These are phyloP conservation scores for Xylaria arbuscula DNA, from an alignment of 2,329 filamentous ascomycete species.

Conservation along the genomic window DNA sequence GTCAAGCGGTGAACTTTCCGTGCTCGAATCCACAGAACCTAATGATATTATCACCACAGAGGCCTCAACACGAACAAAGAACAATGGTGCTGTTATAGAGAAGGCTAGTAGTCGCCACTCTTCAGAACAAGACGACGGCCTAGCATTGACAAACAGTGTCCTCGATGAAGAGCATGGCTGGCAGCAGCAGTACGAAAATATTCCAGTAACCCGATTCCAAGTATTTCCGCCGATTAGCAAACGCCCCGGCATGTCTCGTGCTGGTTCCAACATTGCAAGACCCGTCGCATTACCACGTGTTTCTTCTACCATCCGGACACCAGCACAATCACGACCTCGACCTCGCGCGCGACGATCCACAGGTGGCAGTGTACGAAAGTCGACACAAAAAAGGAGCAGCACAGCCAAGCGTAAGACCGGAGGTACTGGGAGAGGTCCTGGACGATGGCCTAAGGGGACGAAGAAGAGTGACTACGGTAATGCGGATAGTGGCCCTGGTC, in stretches of 20 bases:
- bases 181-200: constrained; percentile 62
- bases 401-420: constrained; percentile 66
- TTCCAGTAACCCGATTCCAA: constrained; percentile 79
- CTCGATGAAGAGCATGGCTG: constrained; percentile 55
- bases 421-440: constrained; percentile 72
- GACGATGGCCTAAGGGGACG: constrained; percentile 74
- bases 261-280: constrained; percentile 54
- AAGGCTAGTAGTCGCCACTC: constrained; percentile 37
- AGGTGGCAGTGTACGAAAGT: constrained; percentile 47
- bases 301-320: constrained; percentile 49
- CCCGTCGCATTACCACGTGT: constrained; percentile 44
- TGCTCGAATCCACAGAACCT: constrained; percentile 56
- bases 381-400: constrained; percentile 55
- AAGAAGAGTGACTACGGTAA: constrained; percentile 77
- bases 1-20: constrained; percentile 42
- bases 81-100: constrained; percentile 46
- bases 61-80: constrained; percentile 37
- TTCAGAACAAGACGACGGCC: constrained; percentile 37
- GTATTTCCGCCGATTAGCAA: constrained; percentile 76
- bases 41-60: constrained; percentile 48
- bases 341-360: constrained; percentile 55
- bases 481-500: constrained; percentile 71
- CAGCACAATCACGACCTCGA: constrained; percentile 51
- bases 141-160: constrained; percentile 29
- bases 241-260: constrained; percentile 59